Evolutionary conservation across 352 stramenopile species (phyloP).

Genomic region (Blastocystis hominis): DNA sequence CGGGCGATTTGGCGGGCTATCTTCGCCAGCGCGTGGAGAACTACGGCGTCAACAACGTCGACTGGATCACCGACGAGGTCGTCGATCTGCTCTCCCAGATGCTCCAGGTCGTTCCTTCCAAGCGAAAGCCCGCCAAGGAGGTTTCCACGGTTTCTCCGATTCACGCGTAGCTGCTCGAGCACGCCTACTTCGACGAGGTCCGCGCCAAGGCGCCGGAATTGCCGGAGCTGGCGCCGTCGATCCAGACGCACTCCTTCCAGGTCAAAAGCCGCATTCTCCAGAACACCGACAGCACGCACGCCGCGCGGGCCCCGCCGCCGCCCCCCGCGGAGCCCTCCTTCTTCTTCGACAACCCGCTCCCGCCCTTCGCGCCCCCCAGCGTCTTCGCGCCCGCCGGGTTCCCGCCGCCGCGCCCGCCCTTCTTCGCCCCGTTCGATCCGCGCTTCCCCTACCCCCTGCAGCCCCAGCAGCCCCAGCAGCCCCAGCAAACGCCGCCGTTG

Average conservation of each 20-base stretch:
- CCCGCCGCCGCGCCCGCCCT: not conserved
- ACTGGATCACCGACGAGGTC: slow-evolving; percentile 18
- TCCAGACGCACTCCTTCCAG: slow-evolving; percentile 30
- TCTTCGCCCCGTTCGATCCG: not conserved
- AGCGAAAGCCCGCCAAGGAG: not conserved
- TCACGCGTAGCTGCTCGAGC: not conserved
- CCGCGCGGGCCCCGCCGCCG: not conserved
- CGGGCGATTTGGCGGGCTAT: not conserved
- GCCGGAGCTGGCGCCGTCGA: not conserved
- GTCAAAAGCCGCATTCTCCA: not conserved
- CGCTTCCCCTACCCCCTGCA: not conserved
- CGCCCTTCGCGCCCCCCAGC: too few relatives aligned
- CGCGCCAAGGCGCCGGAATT: not conserved
- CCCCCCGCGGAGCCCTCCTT: not conserved
- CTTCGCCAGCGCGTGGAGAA: not conserved
- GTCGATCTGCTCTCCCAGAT: slow-evolving; percentile 11
- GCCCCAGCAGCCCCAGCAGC: too few relatives aligned
- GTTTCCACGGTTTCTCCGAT: not conserved
- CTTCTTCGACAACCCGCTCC: not conserved
- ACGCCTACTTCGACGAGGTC: slow-evolving; percentile 38
- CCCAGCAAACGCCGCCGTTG: not conserved
- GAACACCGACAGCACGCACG: not conserved
- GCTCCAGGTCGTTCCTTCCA: slow-evolving; percentile 7
- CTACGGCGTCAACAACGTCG: not conserved
- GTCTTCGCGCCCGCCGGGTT: not conserved